A percentile compares a stretch with the other conserved stretches of the same genome.
Evolutionary conservation across 805 yeast genomes (phyloP).

Genomic region (Debaryomyces tyrocola): DNA sequence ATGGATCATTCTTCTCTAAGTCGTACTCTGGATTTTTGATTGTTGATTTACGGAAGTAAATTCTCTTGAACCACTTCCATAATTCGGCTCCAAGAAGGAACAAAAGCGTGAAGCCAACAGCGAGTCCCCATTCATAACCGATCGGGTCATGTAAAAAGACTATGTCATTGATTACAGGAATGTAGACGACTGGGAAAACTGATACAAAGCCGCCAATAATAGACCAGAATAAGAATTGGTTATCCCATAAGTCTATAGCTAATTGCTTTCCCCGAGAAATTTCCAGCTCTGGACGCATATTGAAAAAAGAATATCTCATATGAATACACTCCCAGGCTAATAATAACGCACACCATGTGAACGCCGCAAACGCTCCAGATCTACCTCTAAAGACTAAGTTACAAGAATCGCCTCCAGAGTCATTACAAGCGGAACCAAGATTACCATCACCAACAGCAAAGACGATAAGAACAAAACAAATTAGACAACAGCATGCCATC

Average conservation of each 20-base stretch:
- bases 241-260: conserved; percentile 65
- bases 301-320: conserved; percentile 65
- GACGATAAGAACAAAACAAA: conserved; percentile 37
- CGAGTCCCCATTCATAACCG: conserved; percentile 79
- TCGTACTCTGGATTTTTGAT: conserved; percentile 35
- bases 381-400: conserved; percentile 69
- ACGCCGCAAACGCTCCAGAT: conserved; percentile 72
- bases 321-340: conserved; percentile 86
- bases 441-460: conserved; percentile 40
- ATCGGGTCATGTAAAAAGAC: conserved; percentile 76
- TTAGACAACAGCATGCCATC: conserved; percentile 43
- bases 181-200: conserved; percentile 80
- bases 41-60: conserved; percentile 30
- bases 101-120: conserved; percentile 56
- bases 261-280: conserved; percentile 57
- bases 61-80: conserved; percentile 68
- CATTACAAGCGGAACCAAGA: conserved; percentile 37
- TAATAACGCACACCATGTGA: conserved; percentile 84
- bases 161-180: conserved; percentile 78
- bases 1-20: conserved; percentile 40
- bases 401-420: conserved; percentile 37
- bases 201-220: conserved; percentile 66
- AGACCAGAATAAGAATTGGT: conserved; percentile 81
- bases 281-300: conserved; percentile 65
- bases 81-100: conserved; percentile 63